Conservation (phyloP, 2,329 filamentous ascomycete species). For the Fusarium burgessii region DNA sequence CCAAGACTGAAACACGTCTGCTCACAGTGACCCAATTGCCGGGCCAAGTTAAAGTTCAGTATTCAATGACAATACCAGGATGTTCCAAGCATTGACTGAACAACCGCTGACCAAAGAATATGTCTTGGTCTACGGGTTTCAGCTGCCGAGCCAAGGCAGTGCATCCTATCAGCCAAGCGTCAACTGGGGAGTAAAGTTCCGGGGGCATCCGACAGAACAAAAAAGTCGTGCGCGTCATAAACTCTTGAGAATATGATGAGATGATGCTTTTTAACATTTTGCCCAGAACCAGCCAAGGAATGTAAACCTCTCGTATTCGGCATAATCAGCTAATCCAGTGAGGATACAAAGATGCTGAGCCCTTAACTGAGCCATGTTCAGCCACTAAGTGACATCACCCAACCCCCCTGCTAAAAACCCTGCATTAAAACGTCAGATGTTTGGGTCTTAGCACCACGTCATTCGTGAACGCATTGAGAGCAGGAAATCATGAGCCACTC, state of each 20-base stretch:
- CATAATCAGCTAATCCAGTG: neutral
- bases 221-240: constrained; percentile 35
- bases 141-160: constrained; percentile 43
- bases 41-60: neutral
- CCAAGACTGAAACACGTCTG: constrained; percentile 26
- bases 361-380: constrained; percentile 10
- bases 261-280: constrained; percentile 8
- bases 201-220: constrained; percentile 1
- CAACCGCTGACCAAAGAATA: neutral
- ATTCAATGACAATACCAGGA: neutral
- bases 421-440: constrained; percentile 28
- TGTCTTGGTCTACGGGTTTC: constrained; percentile 23
- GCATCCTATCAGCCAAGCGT: constrained; percentile 10
- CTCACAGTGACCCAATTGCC: neutral
- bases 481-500: constrained; percentile 35
- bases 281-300: constrained; percentile 17
- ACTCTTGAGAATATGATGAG: constrained; percentile 26
- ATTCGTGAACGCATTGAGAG: constrained; percentile 17
- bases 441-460: constrained; percentile 33
- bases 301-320: constrained; percentile 27
- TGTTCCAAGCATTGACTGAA: neutral
- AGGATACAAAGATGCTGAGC: neutral
- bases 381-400: constrained; percentile 37
- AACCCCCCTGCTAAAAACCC: neutral
- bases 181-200: neutral